Conservation (phyloP, 768 basidiomycete genomes). For the Paxillus involutus region DNA sequence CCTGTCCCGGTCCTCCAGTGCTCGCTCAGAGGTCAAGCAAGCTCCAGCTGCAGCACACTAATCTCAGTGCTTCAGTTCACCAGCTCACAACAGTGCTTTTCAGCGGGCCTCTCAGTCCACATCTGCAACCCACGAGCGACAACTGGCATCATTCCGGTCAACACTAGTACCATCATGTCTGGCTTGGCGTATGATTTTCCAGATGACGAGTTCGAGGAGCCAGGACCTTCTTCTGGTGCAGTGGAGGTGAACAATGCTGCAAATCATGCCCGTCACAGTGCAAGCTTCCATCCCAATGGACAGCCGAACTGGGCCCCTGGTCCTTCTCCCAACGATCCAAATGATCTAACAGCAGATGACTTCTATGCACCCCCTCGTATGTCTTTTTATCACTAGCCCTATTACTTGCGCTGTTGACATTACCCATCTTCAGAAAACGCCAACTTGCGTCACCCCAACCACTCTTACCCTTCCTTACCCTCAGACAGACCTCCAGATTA, state of each 20-base stretch:
- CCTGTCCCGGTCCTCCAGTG: neutral
- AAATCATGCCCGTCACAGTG: neutral
- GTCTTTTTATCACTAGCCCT: conserved; percentile 5
- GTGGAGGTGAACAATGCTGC: conserved; percentile 1
- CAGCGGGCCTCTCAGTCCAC: neutral
- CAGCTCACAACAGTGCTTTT: neutral
- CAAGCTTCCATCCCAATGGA: conserved; percentile 1
- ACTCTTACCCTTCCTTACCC: conserved; percentile 47
- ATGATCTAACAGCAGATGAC: conserved; percentile 5
- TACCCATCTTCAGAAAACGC: conserved; percentile 13
- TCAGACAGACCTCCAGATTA: conserved; percentile 36
- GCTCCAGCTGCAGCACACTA: neutral
- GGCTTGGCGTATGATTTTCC: conserved; percentile 29
- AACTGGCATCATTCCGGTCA: neutral
- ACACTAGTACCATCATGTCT: conserved; percentile 23
- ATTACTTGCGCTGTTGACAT: conserved; percentile 8
- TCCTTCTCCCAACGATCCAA: conserved; percentile 3
- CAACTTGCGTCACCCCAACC: conserved; percentile 46
- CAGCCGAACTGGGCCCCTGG: conserved; percentile 7
- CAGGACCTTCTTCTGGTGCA: conserved; percentile 6
- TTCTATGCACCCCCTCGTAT: conserved; percentile 23
- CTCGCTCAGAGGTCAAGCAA: neutral
- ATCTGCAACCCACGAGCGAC: neutral
- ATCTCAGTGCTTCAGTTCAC: neutral
- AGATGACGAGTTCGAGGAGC: conserved; percentile 12